A percentile compares a stretch with the other conserved stretches of the same genome.
Conservation (phyloP, 202 grass and related monocot genomes). For the Panicum virgatum region DNA sequence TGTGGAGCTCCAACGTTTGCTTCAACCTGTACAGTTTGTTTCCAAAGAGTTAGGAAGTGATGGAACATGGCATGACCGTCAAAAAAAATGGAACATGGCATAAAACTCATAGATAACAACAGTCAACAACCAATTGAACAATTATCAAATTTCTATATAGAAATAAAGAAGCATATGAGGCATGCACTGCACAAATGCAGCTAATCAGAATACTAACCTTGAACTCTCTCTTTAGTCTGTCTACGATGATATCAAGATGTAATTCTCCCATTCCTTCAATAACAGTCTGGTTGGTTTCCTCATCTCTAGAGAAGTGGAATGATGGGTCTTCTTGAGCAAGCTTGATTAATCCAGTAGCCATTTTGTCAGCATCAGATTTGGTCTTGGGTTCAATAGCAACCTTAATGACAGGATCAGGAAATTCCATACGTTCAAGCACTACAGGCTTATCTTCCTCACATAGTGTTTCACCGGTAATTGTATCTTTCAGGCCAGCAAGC, state of each 20-base stretch:
- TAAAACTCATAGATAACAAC: neutral
- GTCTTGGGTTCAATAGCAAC: conserved; percentile 99
- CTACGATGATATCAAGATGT: conserved; percentile 98
- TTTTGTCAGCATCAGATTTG: conserved; percentile 99
- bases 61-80: no score
- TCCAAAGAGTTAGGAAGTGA: conserved; percentile 8
- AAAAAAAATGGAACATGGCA: no score
- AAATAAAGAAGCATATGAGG: neutral
- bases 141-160: conserved; percentile 13
- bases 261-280: conserved; percentile 99
- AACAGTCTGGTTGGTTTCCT: conserved; percentile 99
- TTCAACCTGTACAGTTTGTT: conserved; percentile 72
- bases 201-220: conserved; percentile 60
- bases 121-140: neutral
- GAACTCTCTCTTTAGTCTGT: conserved; percentile 94
- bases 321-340: conserved; percentile 97
- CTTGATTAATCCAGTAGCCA: conserved; percentile 87
- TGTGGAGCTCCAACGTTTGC: conserved; percentile 97
- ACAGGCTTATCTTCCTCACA: conserved; percentile 73
- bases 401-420: conserved; percentile 99
- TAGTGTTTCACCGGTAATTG: conserved; percentile 95
- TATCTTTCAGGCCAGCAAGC: conserved; percentile 93
- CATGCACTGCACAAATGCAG: conserved; percentile 23
- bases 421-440: conserved; percentile 98
- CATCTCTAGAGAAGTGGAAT: conserved; percentile 98